Conservation (phyloP, 2,329 filamentous ascomycete species). For the Blastomyces parvus region DNA sequence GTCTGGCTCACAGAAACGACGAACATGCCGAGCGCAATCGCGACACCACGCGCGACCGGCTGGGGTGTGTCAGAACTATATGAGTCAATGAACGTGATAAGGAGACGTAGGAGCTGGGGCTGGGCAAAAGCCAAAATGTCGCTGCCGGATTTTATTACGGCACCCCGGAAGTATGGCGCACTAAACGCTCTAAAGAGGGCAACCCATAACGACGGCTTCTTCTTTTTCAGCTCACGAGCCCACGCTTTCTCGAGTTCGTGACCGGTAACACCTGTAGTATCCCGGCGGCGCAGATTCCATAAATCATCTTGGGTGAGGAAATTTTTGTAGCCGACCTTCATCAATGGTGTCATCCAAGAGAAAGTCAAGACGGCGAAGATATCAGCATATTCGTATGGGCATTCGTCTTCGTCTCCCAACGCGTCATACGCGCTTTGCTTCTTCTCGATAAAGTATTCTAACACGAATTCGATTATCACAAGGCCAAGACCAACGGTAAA, state of each 20-base stretch:
- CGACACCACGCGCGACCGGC: conserved; percentile 71
- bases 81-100: conserved; percentile 78
- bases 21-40: conserved; percentile 91
- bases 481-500: conserved; percentile 65
- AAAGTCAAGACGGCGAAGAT: conserved; percentile 92
- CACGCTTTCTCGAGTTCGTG: conserved; percentile 63
- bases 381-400: conserved; percentile 76
- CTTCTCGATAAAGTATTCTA: conserved; percentile 86
- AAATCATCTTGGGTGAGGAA: conserved; percentile 91
- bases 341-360: conserved; percentile 97
- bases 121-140: conserved; percentile 81
- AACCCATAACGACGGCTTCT: conserved; percentile 76
- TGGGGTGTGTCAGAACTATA: conserved; percentile 57
- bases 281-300: conserved; percentile 76
- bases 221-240: conserved; percentile 61
- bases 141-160: conserved; percentile 80
- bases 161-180: conserved; percentile 69
- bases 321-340: conserved; percentile 86
- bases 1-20: conserved; percentile 77
- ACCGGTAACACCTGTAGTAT: conserved; percentile 68
- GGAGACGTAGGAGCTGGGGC: conserved; percentile 73
- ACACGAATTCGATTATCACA: conserved; percentile 58
- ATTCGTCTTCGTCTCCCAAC: conserved; percentile 56
- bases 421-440: conserved; percentile 59
- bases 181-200: conserved; percentile 78